phyloP scores from a whole-genome alignment of 2,329 filamentous ascomycete genomes.

The Diaporthe ampelina region DNA sequence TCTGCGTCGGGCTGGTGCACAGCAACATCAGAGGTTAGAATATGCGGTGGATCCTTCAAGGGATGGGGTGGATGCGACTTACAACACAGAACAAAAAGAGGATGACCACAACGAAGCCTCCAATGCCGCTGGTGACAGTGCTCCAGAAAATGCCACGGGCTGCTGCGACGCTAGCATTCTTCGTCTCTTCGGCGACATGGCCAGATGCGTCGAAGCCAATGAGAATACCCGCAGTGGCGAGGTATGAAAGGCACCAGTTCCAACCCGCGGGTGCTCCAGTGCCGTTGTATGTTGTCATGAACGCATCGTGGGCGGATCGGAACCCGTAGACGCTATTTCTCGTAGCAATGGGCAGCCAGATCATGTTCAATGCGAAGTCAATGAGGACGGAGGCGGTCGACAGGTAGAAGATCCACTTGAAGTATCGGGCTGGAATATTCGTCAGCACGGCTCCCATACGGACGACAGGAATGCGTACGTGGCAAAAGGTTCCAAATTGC shows the following conservation, averaged over 20 bases:
- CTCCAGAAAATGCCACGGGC: conserved; percentile 73
- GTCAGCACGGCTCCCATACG: neutral
- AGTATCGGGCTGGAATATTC: conserved; percentile 54
- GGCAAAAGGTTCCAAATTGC: conserved; percentile 64
- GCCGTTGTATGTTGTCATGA: conserved; percentile 72
- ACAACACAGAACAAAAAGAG: conserved; percentile 71
- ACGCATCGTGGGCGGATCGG: conserved; percentile 70
- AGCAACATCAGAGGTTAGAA: neutral
- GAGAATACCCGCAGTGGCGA: conserved; percentile 71
- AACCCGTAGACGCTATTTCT: conserved; percentile 67
- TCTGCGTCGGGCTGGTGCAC: conserved; percentile 62
- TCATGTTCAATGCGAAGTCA: conserved; percentile 71
- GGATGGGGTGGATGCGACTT: conserved; percentile 46
- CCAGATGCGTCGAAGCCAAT: conserved; percentile 74
- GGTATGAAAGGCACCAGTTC: conserved; percentile 75
- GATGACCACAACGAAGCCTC: conserved; percentile 68
- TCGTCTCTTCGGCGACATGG: conserved; percentile 73
- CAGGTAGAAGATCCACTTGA: conserved; percentile 64
- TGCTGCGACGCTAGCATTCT: conserved; percentile 68
- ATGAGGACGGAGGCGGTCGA: conserved; percentile 66
- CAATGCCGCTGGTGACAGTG: conserved; percentile 68
- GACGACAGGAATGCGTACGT: conserved; percentile 51
- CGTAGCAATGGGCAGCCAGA: conserved; percentile 72
- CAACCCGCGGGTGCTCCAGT: conserved; percentile 68
- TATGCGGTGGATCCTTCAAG: too few species aligned